These are phyloP conservation scores for Jatropha multifida DNA, from an alignment of 441 rosid species.

Conservation along the genomic window DNA sequence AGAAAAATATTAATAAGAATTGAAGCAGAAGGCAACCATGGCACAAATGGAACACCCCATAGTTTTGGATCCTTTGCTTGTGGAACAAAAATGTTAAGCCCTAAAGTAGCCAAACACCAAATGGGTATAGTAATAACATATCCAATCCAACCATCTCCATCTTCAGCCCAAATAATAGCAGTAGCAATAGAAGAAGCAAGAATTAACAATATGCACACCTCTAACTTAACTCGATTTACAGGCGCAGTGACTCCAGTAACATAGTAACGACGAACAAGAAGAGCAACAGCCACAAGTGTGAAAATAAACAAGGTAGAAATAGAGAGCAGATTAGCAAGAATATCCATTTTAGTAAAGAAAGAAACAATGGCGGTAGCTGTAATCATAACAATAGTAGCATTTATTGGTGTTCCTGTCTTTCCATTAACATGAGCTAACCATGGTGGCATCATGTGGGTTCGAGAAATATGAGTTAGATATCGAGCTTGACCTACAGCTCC, in stretches of 20 bases:
- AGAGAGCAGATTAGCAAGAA: conserved; percentile 58
- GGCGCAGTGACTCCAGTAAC: conserved; percentile 52
- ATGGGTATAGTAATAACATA: conserved; percentile 52
- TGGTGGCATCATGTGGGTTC: conserved; percentile 86
- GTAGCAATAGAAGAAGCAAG: conserved; percentile 48
- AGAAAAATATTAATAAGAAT: conserved; percentile 66
- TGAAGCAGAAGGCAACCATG: conserved; percentile 73
- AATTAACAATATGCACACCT: conserved; percentile 38
- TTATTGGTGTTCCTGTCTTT: conserved; percentile 69
- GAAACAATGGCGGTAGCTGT: conserved; percentile 58
- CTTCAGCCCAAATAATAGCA: conserved; percentile 52
- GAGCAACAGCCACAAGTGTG: conserved; percentile 65
- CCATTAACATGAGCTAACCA: conserved; percentile 64
- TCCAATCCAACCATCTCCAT: conserved; percentile 50
- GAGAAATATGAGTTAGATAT: conserved; percentile 72
- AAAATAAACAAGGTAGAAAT: conserved; percentile 69
- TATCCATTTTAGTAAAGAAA: conserved; percentile 54
- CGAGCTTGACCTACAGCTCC: conserved; percentile 71
- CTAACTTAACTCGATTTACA: conserved; percentile 40
- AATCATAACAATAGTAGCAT: conserved; percentile 66
- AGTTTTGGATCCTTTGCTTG: conserved; percentile 59
- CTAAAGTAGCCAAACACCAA: conserved; percentile 57
- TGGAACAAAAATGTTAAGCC: conserved; percentile 43
- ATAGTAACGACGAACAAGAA: conserved; percentile 69
- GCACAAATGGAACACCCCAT: conserved; percentile 83